A percentile compares a stretch with the other conserved stretches of the same genome.
These are phyloP conservation scores for Apiotrichum porosum DNA, from an alignment of 1,284 basidiomycete genomes.

Conservation along the genomic window DNA sequence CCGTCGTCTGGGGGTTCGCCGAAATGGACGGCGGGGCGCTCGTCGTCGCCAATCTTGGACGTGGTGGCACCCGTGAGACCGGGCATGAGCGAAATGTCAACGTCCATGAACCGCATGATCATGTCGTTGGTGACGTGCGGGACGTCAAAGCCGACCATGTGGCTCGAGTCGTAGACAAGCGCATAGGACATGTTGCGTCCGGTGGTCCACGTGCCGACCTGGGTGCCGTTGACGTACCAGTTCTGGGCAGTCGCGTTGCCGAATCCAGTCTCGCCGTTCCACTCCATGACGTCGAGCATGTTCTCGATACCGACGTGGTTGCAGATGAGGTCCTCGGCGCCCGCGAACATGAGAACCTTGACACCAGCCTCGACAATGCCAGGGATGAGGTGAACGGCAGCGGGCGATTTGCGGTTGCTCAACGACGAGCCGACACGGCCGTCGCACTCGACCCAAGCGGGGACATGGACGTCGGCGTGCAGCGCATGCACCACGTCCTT, in stretches of 20 bases:
- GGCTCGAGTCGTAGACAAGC: slow-evolving; percentile 76
- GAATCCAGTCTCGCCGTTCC: slow-evolving; percentile 80
- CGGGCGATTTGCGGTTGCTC: slow-evolving; percentile 59
- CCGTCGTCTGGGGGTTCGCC: slow-evolving; percentile 26
- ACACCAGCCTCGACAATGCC: slow-evolving; percentile 66
- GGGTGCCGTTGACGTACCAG: slow-evolving; percentile 73
- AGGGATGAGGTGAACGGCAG: slow-evolving; percentile 75
- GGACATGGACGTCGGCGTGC: slow-evolving; percentile 72
- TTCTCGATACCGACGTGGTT: slow-evolving; percentile 88
- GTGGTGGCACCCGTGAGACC: slow-evolving; percentile 61
- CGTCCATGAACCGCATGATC: slow-evolving; percentile 92
- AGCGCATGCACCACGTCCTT: slow-evolving; percentile 74
- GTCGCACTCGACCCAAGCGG: slow-evolving; percentile 86
- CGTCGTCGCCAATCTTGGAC: slow-evolving; percentile 38
- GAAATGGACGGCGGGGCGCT: slow-evolving; percentile 33
- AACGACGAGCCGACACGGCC: slow-evolving; percentile 64
- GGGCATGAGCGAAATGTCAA: slow-evolving; percentile 74
- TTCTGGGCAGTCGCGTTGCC: slow-evolving; percentile 64
- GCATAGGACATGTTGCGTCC: slow-evolving; percentile 90
- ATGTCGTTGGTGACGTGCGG: slow-evolving; percentile 91
- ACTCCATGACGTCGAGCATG: slow-evolving; percentile 74
- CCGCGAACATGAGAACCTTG: slow-evolving; percentile 84
- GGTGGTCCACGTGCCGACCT: slow-evolving; percentile 85
- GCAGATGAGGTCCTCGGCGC: slow-evolving; percentile 94
- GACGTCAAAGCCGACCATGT: slow-evolving; percentile 87